Conservation (phyloP, 805 yeast species). For the Ogataea philodendri region DNA sequence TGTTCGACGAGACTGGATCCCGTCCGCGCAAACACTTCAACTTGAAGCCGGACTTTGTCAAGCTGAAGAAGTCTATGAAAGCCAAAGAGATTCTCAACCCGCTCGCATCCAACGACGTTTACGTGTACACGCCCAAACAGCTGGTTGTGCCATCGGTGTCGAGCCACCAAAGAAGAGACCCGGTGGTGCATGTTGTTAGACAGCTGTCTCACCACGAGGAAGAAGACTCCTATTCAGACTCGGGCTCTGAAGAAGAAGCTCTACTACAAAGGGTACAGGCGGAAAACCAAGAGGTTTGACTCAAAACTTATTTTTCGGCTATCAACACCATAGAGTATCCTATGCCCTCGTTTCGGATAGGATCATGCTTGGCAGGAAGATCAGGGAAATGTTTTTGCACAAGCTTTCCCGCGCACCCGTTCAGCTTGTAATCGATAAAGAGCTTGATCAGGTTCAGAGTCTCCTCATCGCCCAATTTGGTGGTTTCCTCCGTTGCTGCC, state of each 20-base stretch:
- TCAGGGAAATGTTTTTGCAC: conserved; percentile 18
- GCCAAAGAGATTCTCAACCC: conserved; percentile 3
- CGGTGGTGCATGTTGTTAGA: conserved; percentile 7
- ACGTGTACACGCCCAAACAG: conserved; percentile 42
- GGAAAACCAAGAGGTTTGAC: conserved; percentile 2
- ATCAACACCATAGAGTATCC: conserved; percentile 26
- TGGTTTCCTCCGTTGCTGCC: neutral
- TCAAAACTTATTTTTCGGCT: conserved; percentile 22
- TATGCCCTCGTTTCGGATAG: conserved; percentile 25
- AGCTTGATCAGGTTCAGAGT: conserved; percentile 25
- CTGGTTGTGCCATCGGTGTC: conserved; percentile 36
- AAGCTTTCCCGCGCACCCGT: conserved; percentile 26
- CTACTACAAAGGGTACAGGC: neutral
- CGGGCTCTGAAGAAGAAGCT: conserved; percentile 1
- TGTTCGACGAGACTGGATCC: conserved; percentile 57
- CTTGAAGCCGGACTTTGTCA: conserved; percentile 10
- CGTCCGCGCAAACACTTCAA: conserved; percentile 13
- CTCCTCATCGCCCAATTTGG: conserved; percentile 10
- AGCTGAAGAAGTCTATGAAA: conserved; percentile 5
- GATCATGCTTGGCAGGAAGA: conserved; percentile 3
- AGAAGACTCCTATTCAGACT: neutral
- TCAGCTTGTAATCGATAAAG: conserved; percentile 34
- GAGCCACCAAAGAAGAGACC: conserved; percentile 2
- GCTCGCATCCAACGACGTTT: conserved; percentile 31
- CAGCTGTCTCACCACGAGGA: conserved; percentile 4